A percentile compares a stretch with the other conserved stretches of the same genome.
These are phyloP conservation scores for Ascoidea asiatica DNA, from an alignment of 805 yeast genomes.

Conservation along the genomic window DNA sequence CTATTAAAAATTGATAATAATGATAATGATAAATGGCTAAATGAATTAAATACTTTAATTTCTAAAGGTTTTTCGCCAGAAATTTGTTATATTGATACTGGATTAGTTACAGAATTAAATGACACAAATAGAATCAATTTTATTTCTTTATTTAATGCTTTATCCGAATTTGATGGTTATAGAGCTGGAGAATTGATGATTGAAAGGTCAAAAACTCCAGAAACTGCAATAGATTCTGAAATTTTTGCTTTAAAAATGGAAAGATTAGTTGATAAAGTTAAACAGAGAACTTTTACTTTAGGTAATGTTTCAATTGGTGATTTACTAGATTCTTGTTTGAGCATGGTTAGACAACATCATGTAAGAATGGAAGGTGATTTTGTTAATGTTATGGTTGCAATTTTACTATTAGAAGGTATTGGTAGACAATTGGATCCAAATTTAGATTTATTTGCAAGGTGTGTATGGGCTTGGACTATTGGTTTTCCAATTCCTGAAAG, in stretches of 20 bases:
- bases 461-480: conserved; percentile 36
- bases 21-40: conserved; percentile 29
- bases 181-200: conserved; percentile 92
- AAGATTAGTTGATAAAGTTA: conserved; percentile 65
- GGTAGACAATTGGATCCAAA: conserved; percentile 92
- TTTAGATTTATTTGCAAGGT: conserved; percentile 91
- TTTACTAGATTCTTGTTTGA: conserved; percentile 68
- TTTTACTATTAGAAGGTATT: conserved; percentile 81
- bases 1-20: conserved; percentile 14
- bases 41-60: conserved; percentile 29
- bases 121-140: conserved; percentile 70
- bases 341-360: conserved; percentile 89
- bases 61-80: conserved; percentile 65
- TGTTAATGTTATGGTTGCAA: conserved; percentile 89
- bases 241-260: conserved; percentile 82
- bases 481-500: conserved; percentile 17
- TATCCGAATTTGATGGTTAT: conserved; percentile 88
- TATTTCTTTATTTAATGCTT: conserved; percentile 75
- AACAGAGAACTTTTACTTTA: conserved; percentile 77
- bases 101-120: conserved; percentile 82
- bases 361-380: conserved; percentile 98
- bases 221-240: conserved; percentile 74
- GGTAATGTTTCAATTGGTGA: conserved; percentile 92
- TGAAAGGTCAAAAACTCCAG: conserved; percentile 90
- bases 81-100: conserved; percentile 84